A percentile compares a stretch with the other conserved stretches of the same genome.
Conservation (phyloP, 164 flowering plant species). For the Akebia trifoliata region DNA sequence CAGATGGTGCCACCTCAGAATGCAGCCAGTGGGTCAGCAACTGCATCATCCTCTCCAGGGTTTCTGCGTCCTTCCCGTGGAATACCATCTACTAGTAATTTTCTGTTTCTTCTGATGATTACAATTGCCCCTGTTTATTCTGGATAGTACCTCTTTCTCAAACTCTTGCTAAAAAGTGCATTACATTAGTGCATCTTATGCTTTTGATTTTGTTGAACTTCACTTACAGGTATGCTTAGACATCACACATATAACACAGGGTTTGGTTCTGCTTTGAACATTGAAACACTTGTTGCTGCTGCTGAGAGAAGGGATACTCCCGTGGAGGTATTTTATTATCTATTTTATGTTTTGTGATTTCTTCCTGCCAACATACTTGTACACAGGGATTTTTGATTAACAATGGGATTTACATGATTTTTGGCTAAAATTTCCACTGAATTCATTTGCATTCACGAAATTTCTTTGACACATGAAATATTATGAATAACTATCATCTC, state of each 20-base stretch:
- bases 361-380: too few relatives aligned
- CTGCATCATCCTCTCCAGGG: slow-evolving; percentile 49
- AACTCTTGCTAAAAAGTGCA: too few relatives aligned
- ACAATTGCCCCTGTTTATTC: too few relatives aligned
- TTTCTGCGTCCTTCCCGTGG: slow-evolving; percentile 67
- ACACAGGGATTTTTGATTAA: too few relatives aligned
- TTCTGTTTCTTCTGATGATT: slow-evolving; percentile 3
- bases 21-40: slow-evolving; percentile 31
- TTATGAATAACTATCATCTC: too few relatives aligned
- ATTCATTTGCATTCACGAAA: too few relatives aligned
- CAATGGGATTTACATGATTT: too few relatives aligned
- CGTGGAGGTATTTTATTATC: slow-evolving; percentile 58
- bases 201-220: slow-evolving; percentile 5
- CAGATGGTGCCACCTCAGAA: slow-evolving; percentile 36
- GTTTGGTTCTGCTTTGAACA: slow-evolving; percentile 96
- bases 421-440: too few relatives aligned
- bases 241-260: slow-evolving; percentile 43
- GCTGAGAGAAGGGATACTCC: slow-evolving; percentile 89
- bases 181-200: not conserved
- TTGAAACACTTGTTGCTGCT: slow-evolving; percentile 93
- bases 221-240: slow-evolving; percentile 28
- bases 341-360: too few relatives aligned
- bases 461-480: too few relatives aligned
- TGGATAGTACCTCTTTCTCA: too few relatives aligned
- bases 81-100: slow-evolving; percentile 54